Percentiles rank a stretch among this genome's conserved stretches.
Conservation (phyloP, 1,139 yeast genomes). For the Yarrowia galli region DNA sequence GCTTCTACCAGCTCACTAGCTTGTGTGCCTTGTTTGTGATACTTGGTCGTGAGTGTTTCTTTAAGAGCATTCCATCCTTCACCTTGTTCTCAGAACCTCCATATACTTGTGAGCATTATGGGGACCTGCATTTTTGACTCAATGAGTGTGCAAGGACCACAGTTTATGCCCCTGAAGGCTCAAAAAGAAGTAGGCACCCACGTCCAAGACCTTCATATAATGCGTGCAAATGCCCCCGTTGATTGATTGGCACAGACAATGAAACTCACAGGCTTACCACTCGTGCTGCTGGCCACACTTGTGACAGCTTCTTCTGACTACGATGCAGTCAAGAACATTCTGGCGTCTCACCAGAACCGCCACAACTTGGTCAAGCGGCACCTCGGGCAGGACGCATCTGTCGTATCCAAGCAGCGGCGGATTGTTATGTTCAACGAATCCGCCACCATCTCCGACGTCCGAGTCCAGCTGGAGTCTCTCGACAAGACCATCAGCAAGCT, state of each 20-base stretch:
- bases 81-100: background rate
- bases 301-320: slow-evolving; percentile 31
- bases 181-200: background rate
- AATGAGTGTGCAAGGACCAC: background rate
- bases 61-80: background rate
- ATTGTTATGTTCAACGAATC: slow-evolving; percentile 27
- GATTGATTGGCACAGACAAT: slow-evolving; percentile 7
- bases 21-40: no score
- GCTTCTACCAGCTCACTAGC: no score
- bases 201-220: background rate
- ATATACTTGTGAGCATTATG: slow-evolving; percentile 10
- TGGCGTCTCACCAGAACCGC: slow-evolving; percentile 22
- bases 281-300: slow-evolving; percentile 23
- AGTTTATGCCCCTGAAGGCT: slow-evolving; percentile 12
- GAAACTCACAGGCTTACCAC: slow-evolving; percentile 17
- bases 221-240: background rate
- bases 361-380: slow-evolving; percentile 12
- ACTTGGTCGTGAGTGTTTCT: no score
- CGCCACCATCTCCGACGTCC: slow-evolving; percentile 24
- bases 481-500: slow-evolving; percentile 3
- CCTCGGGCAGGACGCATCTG: slow-evolving; percentile 15
- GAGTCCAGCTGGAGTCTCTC: slow-evolving; percentile 26
- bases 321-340: slow-evolving; percentile 23
- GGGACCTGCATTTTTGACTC: slow-evolving; percentile 3
- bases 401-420: slow-evolving; percentile 19